Conservation (phyloP, 2,329 filamentous ascomycete species). For the Aureobasidium sp. region DNA sequence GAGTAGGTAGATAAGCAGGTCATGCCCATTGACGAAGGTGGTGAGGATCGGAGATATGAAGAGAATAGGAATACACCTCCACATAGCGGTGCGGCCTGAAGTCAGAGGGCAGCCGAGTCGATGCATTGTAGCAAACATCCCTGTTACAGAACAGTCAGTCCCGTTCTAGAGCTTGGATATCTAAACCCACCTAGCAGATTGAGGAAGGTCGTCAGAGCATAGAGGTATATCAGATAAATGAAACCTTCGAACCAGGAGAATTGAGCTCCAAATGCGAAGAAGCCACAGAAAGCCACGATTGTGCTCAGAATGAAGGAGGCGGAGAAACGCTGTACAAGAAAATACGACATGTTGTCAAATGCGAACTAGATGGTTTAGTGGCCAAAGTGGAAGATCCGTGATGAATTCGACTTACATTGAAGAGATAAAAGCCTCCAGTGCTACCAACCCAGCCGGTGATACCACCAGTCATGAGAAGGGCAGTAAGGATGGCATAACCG, state of each 20-base stretch:
- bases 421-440: slow-evolving; percentile 50
- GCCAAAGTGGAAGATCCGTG: too few species aligned
- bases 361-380: slow-evolving; percentile 8
- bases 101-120: slow-evolving; percentile 14
- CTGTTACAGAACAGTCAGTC: not conserved
- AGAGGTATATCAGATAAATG: slow-evolving; percentile 52
- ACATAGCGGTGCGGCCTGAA: slow-evolving; percentile 49
- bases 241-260: slow-evolving; percentile 31
- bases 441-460: slow-evolving; percentile 57
- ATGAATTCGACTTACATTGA: slow-evolving; percentile 15
- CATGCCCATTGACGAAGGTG: slow-evolving; percentile 42
- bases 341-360: slow-evolving; percentile 16
- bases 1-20: slow-evolving; percentile 48
- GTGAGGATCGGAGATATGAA: slow-evolving; percentile 50
- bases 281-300: slow-evolving; percentile 14
- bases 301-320: slow-evolving; percentile 12
- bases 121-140: slow-evolving; percentile 16
- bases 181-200: slow-evolving; percentile 34
- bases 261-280: slow-evolving; percentile 14
- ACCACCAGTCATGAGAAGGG: slow-evolving; percentile 49
- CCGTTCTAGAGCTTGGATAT: too few species aligned
- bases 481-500: slow-evolving; percentile 13
- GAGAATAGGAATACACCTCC: slow-evolving; percentile 47
- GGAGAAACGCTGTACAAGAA: slow-evolving; percentile 14
- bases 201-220: slow-evolving; percentile 51